Base-by-base conservation (phyloP, 306 rosid species). In the Datisca glomerata region DNA sequence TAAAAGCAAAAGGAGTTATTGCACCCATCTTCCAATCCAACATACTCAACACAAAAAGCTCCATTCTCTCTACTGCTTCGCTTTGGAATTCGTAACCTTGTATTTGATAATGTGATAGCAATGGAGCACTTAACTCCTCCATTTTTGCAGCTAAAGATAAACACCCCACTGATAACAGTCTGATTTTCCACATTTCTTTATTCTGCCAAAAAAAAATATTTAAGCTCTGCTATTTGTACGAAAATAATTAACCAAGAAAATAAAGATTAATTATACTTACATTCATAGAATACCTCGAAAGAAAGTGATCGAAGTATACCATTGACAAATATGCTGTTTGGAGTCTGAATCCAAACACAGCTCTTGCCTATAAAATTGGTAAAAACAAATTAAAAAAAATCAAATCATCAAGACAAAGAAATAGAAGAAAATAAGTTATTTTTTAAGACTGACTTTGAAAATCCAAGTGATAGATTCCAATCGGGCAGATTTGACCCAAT, bases 321-420 rank as follows among this genome's bases (percentile, higher is more conserved):
- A 83, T 64, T 12, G 93, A 80, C 52, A 89, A 47, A 68, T 83
- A 89, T 49, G 85, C 89, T 7, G 97, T 89, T 57, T 71, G 78
- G 54, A 66, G 57, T 51, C 67, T 65, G 49, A 83, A 89, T 64
- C 85, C 91, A 37, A 76, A 65, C 58, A 53, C 61, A 47, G 67
- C 70, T 58, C 77, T 72, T 12, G 67, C 78, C 95, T 89, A 69
- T 29, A 43, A 31, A 47, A 51, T 27, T 21, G 18, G 17, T 31
- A 49, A 41, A 12, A 3, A 22, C 28, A 41, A 28, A n/a, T 4
- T 17, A 31, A 55, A 45, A 22, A 18, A 4, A 55, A 40, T 8
- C 15, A 4, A 12, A 25, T 23, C 2, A 20, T 29, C 51, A 44
- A 56, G 18, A 14, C 12, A 41, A 47, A 17, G 43, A 51, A 36